Base-by-base conservation (phyloP, 371 early-diverging fungal species). In the Actinomortierella ambigua region DNA sequence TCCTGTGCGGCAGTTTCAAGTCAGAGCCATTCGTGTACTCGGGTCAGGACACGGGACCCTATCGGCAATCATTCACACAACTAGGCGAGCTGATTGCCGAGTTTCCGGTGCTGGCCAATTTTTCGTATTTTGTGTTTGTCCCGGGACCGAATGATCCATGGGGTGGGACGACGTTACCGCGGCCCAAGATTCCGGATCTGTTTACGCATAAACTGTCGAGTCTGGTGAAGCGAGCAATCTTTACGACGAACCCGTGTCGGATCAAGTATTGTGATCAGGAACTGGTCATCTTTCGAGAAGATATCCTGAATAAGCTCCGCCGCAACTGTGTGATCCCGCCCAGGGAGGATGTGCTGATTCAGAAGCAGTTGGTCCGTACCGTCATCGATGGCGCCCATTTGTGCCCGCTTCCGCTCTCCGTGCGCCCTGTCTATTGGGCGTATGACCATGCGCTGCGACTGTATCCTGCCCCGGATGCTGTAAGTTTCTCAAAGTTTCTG, bases 81-180 rank as follows among this genome's bases (percentile, higher is more conserved):
- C 78, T 96, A 15, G 93, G 88, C 15, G 91, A 90, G 59, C 61
- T 96, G 23, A 86, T 96, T 24, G 76, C 82, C 20, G 85, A 88
- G 43, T 95, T 87, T 61, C 89, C 86, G 0, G 73, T 70, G 1
- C 73, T 96, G 46, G 85, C 91, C 2, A 80, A 81, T 0, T 75
- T 80, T 41, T 81, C 88, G 20, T 86, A 90, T 22, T 95, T 94
- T 75, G 82, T 97, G 1, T 90, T 97, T 78, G 90, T 97, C 0
- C 97, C 97, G 11, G 97, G 96, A 2, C 82, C 88, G 15, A 83
- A 88, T 58, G 97, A 96, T 64, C 95, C 95, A 7, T 91, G 89
- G 90, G 85, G 79, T 4, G 84, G 83, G 0, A 84, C 85, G 17
- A 80, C 86, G 0, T 63, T 93, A 44, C 96, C 97, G 0, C 84